Evolutionary conservation across 768 basidiomycete species (phyloP), one percentile per base, ranked within the genome.

Genomic region (Galerina marginata): DNA sequence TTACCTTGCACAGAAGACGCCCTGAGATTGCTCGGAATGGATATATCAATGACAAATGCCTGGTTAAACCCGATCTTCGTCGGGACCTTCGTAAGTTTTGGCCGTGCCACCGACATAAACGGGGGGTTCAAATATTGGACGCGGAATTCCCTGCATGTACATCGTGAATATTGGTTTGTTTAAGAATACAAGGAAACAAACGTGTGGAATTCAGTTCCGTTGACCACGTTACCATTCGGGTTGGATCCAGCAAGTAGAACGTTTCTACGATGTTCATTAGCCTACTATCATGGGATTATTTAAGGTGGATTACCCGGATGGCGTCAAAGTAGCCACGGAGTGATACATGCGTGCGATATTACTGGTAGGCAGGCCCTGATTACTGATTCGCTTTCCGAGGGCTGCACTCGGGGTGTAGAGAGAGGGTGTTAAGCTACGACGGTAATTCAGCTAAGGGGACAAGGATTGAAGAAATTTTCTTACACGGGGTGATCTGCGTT

Each of bases 321-420:
- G 81, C 9, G 86, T 80, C 60, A 87, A 75, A 23, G 82, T 83
- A 15, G 83, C 84, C 4, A 76, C 75, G 2, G 85, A 86, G 71
- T 89, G 87, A 72, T 88, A 89, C 75, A 88, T 33, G 16, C 87
- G 73, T 42, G 86, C 74, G 62, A 88, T 79, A 39, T 72, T 58
- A 5, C 74, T 73, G 7, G 73, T 70, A 38, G 79, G 76, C 59
- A 82, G 69, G 26, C 78, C 79, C 6, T 72, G 72, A 61, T 78
- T 79, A 68, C 77, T 82, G 71, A 77, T 79, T 23, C 79, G 73
- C 20, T 66, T 56, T 9, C 86, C 87, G 2, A 72, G 64, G 0
- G 75, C 64, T 2, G 75, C 72, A 51, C 65, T 64, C 7, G 82
- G 78, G 54, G 78, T 79, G 70, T 86, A 88, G 49, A 86, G 59